These are phyloP conservation scores for Brassica rapa DNA, from an alignment of 345 rosid genomes.

Conservation along the genomic window DNA sequence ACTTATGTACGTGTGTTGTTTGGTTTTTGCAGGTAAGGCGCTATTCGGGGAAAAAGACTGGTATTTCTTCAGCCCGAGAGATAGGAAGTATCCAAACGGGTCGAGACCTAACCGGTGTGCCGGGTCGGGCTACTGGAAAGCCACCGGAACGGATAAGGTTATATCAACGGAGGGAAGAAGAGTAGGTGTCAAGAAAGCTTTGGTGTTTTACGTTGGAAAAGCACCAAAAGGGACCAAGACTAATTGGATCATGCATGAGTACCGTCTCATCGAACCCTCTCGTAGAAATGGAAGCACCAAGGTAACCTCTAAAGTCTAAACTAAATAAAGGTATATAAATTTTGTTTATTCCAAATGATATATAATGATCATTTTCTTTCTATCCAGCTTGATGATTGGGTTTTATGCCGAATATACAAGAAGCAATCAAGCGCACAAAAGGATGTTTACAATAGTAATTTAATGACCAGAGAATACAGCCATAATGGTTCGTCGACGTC, in stretches of 20 bases:
- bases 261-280: conserved; percentile 64
- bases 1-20: background rate
- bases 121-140: conserved; percentile 95
- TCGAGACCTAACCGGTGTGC: conserved; percentile 91
- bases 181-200: conserved; percentile 91
- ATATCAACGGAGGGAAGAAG: conserved; percentile 70
- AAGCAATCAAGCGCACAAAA: conserved; percentile 71
- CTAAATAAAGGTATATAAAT: background rate
- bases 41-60: conserved; percentile 91
- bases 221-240: conserved; percentile 95
- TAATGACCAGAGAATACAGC: conserved; percentile 64
- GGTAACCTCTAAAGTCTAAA: conserved; percentile 41
- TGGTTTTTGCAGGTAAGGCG: conserved; percentile 64
- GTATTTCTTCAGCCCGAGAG: conserved; percentile 95
- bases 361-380: background rate
- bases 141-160: conserved; percentile 89
- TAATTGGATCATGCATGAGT: conserved; percentile 99
- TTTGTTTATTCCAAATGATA: background rate
- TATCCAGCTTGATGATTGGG: conserved; percentile 91
- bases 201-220: conserved; percentile 85
- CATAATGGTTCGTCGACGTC: conserved; percentile 59
- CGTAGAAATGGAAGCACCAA: conserved; percentile 66
- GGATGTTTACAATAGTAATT: conserved; percentile 27
- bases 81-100: conserved; percentile 95
- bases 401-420: conserved; percentile 84